Evolutionary conservation across 177 flowering plant genomes (phyloP), one percentile per base, ranked within the genome.

Genomic region (Vitis hybrid): DNA sequence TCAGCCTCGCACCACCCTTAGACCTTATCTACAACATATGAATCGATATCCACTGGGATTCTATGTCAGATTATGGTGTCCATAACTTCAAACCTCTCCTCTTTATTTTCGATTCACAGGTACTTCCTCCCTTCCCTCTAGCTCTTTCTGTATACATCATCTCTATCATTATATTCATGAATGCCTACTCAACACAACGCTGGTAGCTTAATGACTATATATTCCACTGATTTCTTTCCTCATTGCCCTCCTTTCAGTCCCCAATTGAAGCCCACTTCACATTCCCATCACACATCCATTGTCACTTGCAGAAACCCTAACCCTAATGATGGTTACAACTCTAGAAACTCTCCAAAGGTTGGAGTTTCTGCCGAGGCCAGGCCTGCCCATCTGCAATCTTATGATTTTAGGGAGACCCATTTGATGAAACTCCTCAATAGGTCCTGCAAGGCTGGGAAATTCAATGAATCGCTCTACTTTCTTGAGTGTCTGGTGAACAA

Each of bases 391-490:
- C 70, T 62, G 26, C 77, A 70, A 26, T 69, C 84, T 49, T 34
- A 34, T 11, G 86, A 84, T 73, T 80, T 71, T 63, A 80, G 81
- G 70, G 88, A 86, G 57, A 72, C 85, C 82, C 90, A 88, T 71
- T 65, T 88, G 69, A 65, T 76, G 64, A 88, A 89, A 78, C 78
- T 84, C 74, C 78, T 89, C 48, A 78, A 73, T 15, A 76, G 91
- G 75, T 89, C 91, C n/a, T 88, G 84, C 70, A 88, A 80, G 66
- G 81, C 84, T 11, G 90, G 93, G 6, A 87, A 91, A n/a, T 84
- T 69, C 68, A 79, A 65, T 49, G 97, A 93, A 70, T 72, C 91
- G 2, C 77, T 89, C n/a, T 81, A 88, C 77, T 83, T 88, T 69
- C 89, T 91, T 26, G 90, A 89, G 65, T 70, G 75, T 54, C 68